Percentiles rank a stretch among this genome's conserved stretches.
Evolutionary conservation across 345 rosid species (phyloP).

Genomic region (Rubroshorea leprosula): DNA sequence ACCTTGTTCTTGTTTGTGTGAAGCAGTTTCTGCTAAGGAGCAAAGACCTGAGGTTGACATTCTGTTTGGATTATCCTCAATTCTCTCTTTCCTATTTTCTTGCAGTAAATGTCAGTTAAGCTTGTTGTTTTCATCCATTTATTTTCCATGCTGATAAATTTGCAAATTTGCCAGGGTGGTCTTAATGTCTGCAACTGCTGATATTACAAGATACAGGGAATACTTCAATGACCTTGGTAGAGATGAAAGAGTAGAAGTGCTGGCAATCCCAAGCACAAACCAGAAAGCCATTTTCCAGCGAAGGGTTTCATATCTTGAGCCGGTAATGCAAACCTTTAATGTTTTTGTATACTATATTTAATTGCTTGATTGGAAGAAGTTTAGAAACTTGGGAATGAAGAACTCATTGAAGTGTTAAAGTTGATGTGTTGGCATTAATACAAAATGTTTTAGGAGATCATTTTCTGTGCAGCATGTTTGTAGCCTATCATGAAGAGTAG

Average conservation of each 20-base stretch:
- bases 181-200: slow-evolving; percentile 98
- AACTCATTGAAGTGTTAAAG: too few relatives aligned
- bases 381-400: too few relatives aligned
- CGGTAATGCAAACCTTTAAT: slow-evolving; percentile 33
- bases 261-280: slow-evolving; percentile 69
- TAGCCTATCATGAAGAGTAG: slow-evolving; percentile 3
- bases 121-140: background rate
- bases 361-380: too few relatives aligned
- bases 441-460: too few relatives aligned
- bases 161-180: slow-evolving; percentile 56
- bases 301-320: slow-evolving; percentile 70
- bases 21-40: slow-evolving; percentile 81
- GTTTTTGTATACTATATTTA: background rate
- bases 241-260: slow-evolving; percentile 89
- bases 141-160: background rate
- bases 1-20: slow-evolving; percentile 81
- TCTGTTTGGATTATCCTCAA: slow-evolving; percentile 13
- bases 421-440: too few relatives aligned
- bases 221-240: slow-evolving; percentile 84
- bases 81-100: background rate
- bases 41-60: slow-evolving; percentile 58
- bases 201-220: slow-evolving; percentile 70
- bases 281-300: slow-evolving; percentile 58
- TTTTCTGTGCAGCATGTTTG: background rate
- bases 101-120: background rate